Evolutionary conservation across 495 filamentous ascomycete species (phyloP).

Genomic region (Peziza echinospora): DNA sequence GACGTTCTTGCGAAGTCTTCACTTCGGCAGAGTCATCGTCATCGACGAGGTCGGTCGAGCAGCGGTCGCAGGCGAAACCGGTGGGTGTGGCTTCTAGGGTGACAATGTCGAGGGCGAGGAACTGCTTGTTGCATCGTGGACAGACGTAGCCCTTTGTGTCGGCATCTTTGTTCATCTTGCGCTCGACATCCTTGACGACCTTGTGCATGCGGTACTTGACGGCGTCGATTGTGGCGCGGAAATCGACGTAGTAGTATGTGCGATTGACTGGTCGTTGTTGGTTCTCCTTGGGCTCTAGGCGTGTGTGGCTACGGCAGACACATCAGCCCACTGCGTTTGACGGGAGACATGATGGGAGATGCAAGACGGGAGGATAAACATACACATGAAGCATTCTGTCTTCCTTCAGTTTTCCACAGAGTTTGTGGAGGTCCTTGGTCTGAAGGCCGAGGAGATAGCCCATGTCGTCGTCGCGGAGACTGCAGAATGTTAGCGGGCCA

Average conservation of each 20-base stretch:
- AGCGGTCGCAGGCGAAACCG: conserved; percentile 61
- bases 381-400: conserved; percentile 70
- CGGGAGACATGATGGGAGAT: not conserved
- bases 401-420: conserved; percentile 62
- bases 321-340: too few species aligned
- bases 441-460: conserved; percentile 68
- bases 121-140: conserved; percentile 53
- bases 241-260: conserved; percentile 93
- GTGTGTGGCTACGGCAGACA: conserved; percentile 44
- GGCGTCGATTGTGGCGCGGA: conserved; percentile 80
- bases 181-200: conserved; percentile 64
- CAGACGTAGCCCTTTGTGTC: conserved; percentile 87
- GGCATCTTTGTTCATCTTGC: conserved; percentile 49
- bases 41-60: conserved; percentile 44
- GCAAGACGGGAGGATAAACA: conserved; percentile 16
- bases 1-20: conserved; percentile 61
- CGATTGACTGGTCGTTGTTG: conserved; percentile 59
- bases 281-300: conserved; percentile 56
- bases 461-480: conserved; percentile 69
- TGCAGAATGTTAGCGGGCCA: conserved; percentile 17
- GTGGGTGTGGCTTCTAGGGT: conserved; percentile 30
- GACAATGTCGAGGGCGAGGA: conserved; percentile 60
- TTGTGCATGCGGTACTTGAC: conserved; percentile 85
- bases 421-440: conserved; percentile 68
- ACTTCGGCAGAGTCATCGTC: conserved; percentile 39